phyloP scores from a whole-genome alignment of 2,329 filamentous ascomycete species.

The Trichoderma aggressivum region DNA sequence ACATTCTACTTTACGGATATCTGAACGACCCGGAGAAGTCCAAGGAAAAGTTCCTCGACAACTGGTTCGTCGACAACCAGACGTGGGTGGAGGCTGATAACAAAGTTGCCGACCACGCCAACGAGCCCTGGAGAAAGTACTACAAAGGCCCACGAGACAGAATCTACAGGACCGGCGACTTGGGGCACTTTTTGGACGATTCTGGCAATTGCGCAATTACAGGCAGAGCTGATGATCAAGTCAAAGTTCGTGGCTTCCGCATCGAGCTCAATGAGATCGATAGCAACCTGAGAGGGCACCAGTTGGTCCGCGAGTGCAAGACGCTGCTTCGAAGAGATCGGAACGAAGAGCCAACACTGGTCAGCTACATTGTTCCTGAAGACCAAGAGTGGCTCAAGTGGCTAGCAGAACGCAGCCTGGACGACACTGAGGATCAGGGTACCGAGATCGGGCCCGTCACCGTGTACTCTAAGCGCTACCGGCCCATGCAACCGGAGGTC shows the following conservation, averaged over 20 bases:
- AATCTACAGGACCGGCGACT: conserved; percentile 81
- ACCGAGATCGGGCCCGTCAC: conserved; percentile 41
- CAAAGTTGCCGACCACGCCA: conserved; percentile 34
- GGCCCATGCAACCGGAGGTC: conserved; percentile 47
- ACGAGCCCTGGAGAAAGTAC: conserved; percentile 71
- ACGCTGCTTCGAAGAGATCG: conserved; percentile 62
- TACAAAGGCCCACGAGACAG: conserved; percentile 82
- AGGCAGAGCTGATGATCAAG: conserved; percentile 80
- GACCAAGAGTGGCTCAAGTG: conserved; percentile 62
- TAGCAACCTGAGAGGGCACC: conserved; percentile 70
- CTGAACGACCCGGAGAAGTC: conserved; percentile 59
- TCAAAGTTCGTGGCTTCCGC: conserved; percentile 94
- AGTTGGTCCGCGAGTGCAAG: conserved; percentile 76
- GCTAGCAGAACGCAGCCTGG: conserved; percentile 51
- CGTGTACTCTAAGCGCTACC: conserved; percentile 45
- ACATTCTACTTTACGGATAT: conserved; percentile 51
- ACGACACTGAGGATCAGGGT: conserved; percentile 55
- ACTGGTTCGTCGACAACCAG: conserved; percentile 79
- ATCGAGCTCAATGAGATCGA: conserved; percentile 96
- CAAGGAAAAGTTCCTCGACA: conserved; percentile 72
- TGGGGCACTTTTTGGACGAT: conserved; percentile 67
- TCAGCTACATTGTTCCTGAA: conserved; percentile 86
- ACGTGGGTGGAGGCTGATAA: conserved; percentile 65
- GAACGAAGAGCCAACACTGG: conserved; percentile 70
- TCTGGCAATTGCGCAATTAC: conserved; percentile 69